Evolutionary conservation across 2,329 filamentous ascomycete species (phyloP).

Genomic region (Fusarium aywerte): DNA sequence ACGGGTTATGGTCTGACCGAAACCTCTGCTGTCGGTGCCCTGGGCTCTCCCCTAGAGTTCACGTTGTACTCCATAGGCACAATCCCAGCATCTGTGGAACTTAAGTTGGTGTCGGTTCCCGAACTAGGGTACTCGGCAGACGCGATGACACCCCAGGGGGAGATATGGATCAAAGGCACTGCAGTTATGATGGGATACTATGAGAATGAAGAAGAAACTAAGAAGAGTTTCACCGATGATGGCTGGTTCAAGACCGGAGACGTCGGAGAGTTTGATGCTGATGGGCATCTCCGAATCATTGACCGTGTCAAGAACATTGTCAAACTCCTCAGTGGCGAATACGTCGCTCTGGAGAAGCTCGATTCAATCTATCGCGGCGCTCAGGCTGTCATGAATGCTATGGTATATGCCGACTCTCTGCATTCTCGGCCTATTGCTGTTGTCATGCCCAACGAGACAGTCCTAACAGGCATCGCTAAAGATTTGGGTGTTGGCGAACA

Average conservation of each 20-base stretch:
- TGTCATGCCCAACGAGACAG: slow-evolving; percentile 73
- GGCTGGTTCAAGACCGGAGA: slow-evolving; percentile 98
- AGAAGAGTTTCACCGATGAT: slow-evolving; percentile 78
- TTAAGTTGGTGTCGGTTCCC: slow-evolving; percentile 89
- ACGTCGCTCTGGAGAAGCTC: slow-evolving; percentile 96
- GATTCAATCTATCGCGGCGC: slow-evolving; percentile 88
- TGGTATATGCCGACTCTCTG: slow-evolving; percentile 80
- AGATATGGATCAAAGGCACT: slow-evolving; percentile 86
- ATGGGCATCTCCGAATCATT: slow-evolving; percentile 85
- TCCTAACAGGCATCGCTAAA: slow-evolving; percentile 66
- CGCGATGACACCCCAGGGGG: slow-evolving; percentile 83
- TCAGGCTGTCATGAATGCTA: slow-evolving; percentile 82
- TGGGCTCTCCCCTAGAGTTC: slow-evolving; percentile 86
- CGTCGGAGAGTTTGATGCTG: slow-evolving; percentile 85
- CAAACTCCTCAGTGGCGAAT: slow-evolving; percentile 94
- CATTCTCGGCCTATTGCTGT: slow-evolving; percentile 84
- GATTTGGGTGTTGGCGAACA: slow-evolving; percentile 72
- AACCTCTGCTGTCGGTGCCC: slow-evolving; percentile 81
- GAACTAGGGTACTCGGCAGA: slow-evolving; percentile 85
- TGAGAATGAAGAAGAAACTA: slow-evolving; percentile 85
- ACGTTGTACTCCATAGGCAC: slow-evolving; percentile 80
- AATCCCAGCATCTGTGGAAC: slow-evolving; percentile 78
- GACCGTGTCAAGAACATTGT: slow-evolving; percentile 98
- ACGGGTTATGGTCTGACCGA: slow-evolving; percentile 94
- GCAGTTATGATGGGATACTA: slow-evolving; percentile 82